Conservation (phyloP, 179 eudicot species). For the Silene noctiflora region DNA sequence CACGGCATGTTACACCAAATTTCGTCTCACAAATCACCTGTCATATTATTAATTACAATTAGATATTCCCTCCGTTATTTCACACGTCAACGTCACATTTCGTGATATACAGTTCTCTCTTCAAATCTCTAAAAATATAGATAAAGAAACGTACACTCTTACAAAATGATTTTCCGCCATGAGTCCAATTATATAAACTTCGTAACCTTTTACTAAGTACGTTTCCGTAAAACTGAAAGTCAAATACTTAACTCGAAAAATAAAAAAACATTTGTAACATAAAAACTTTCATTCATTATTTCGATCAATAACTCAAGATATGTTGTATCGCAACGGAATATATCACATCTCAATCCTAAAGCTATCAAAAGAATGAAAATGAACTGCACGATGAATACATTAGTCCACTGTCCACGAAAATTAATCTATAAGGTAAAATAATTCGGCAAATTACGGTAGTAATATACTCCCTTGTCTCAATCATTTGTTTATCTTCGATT, state of each 20-base stretch:
- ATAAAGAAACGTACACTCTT: background rate
- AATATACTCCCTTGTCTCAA: no score
- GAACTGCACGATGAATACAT: background rate
- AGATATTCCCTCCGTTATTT: background rate
- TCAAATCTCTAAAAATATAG: background rate
- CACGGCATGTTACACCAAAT: slow-evolving; percentile 27
- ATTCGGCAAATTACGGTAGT: background rate
- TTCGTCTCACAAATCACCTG: slow-evolving; percentile 12
- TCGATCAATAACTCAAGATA: no score
- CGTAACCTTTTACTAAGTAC: no score
- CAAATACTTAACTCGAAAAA: no score
- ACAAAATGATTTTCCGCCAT: background rate
- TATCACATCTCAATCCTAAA: background rate
- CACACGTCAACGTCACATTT: background rate
- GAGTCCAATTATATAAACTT: background rate
- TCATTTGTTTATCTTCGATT: no score
- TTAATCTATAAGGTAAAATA: no score
- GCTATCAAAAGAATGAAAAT: background rate
- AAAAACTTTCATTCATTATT: no score
- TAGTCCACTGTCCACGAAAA: no score
- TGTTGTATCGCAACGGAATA: no score
- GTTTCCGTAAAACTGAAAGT: no score
- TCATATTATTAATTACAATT: background rate
- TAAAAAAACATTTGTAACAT: no score
- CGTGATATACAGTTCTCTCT: background rate